Evolutionary conservation across 305 asterid species (phyloP).

Genomic region (Petunia hybrid): DNA sequence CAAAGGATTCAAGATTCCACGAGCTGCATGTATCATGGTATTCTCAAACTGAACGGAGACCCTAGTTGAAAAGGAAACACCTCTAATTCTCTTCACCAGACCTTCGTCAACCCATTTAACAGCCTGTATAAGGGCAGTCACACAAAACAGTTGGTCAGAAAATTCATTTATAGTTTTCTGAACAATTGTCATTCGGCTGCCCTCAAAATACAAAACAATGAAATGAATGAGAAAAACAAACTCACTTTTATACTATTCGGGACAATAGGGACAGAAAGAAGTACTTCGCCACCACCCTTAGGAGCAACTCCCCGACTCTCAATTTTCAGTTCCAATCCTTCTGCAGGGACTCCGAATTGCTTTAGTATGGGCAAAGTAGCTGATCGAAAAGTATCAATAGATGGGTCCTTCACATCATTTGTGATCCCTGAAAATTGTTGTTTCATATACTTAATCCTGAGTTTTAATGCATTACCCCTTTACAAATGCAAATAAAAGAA

Average conservation of each 20-base stretch:
- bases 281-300: constrained; percentile 86
- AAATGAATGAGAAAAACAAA: constrained; percentile 19
- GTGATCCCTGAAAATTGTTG: constrained; percentile 66
- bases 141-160: constrained; percentile 2
- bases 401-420: constrained; percentile 88
- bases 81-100: constrained; percentile 94
- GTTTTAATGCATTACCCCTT: not conserved
- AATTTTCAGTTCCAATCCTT: constrained; percentile 75
- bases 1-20: constrained; percentile 79
- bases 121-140: constrained; percentile 53
- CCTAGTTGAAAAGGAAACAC: constrained; percentile 79
- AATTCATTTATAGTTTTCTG: not conserved
- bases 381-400: constrained; percentile 82
- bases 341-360: constrained; percentile 83
- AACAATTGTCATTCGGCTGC: not conserved
- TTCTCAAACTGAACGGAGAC: constrained; percentile 87
- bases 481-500: not conserved
- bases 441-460: not conserved
- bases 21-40: constrained; percentile 81
- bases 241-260: constrained; percentile 71
- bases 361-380: constrained; percentile 72
- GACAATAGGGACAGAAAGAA: constrained; percentile 71
- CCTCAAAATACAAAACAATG: not conserved
- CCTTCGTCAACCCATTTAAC: constrained; percentile 90
- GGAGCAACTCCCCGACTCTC: constrained; percentile 91